Conservation (phyloP, 148 eudicot genomes). For the Tetragonia tetragonoides region DNA sequence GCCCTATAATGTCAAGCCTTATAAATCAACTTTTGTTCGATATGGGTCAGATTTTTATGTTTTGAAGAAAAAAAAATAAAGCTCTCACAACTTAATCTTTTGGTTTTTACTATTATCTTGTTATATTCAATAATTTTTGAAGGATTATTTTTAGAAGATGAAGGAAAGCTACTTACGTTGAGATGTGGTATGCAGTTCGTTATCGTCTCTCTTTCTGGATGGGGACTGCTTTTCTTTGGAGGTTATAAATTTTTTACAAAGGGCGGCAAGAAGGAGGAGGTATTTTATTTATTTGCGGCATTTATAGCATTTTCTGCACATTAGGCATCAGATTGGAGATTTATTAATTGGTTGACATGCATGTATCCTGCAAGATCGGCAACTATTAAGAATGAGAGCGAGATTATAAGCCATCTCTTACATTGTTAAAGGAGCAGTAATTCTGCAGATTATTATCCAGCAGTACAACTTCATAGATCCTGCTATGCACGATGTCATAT, state of each 20-base stretch:
- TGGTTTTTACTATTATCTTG: not conserved
- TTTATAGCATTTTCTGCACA: not conserved
- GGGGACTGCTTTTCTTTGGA: conserved; percentile 61
- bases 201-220: conserved; percentile 75
- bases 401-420: too few species aligned
- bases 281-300: conserved; percentile 21
- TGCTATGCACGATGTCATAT: too few species aligned
- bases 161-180: conserved; percentile 13
- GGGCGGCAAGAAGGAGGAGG: conserved; percentile 69
- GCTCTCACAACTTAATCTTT: not conserved
- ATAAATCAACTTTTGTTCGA: not conserved
- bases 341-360: not conserved
- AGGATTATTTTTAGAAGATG: not conserved
- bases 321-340: not conserved
- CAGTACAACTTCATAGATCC: not conserved
- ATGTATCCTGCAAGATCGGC: not conserved
- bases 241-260: conserved; percentile 58
- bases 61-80: not conserved
- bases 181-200: conserved; percentile 59
- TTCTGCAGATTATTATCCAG: not conserved
- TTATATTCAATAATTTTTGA: not conserved
- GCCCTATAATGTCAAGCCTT: not conserved
- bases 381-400: too few species aligned
- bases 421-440: not conserved
- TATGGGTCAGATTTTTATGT: not conserved